Evolutionary conservation across 108 stramenopile species (phyloP).

Genomic region (Mediolabrus comicus): DNA sequence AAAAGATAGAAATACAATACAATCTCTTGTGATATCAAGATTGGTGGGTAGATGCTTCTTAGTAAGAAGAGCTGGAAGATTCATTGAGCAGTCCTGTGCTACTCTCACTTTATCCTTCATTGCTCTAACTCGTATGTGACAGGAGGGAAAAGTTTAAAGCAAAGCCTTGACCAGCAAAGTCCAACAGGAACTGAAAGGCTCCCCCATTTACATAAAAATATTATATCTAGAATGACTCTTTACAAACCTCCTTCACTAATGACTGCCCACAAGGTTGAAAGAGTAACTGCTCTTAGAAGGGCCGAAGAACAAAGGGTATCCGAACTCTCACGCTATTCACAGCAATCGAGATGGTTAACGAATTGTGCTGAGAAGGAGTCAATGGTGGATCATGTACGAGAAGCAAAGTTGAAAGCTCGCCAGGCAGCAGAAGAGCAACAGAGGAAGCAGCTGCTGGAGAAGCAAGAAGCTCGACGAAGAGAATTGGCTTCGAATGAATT

Average conservation of each 20-base stretch:
- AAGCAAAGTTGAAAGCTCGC: conserved; percentile 41
- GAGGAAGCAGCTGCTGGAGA: conserved; percentile 28
- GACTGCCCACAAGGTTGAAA: conserved; percentile 52
- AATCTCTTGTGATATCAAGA: too few species aligned
- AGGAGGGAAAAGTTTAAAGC: too few species aligned
- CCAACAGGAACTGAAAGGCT: too few species aligned
- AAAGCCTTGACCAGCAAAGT: too few species aligned
- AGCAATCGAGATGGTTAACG: conserved; percentile 44
- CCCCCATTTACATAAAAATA: too few species aligned
- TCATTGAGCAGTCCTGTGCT: too few species aligned
- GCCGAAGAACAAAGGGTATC: conserved; percentile 43
- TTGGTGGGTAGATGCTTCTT: too few species aligned
- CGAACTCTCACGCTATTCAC: conserved; percentile 45
- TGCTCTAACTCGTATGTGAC: too few species aligned
- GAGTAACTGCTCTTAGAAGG: conserved; percentile 37
- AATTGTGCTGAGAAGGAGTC: conserved; percentile 54
- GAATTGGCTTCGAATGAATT: conserved; percentile 52
- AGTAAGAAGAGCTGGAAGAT: too few species aligned
- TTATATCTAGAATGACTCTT: conserved; percentile 4
- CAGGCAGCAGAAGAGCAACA: conserved; percentile 46
- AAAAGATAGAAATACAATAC: too few species aligned
- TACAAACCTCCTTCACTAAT: conserved; percentile 32
- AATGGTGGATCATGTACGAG: conserved; percentile 40
- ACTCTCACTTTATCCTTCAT: too few species aligned
- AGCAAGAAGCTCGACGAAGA: conserved; percentile 32